These are phyloP conservation scores for Parachaetomium inaequale DNA, from an alignment of 495 filamentous ascomycete species.

Conservation along the genomic window DNA sequence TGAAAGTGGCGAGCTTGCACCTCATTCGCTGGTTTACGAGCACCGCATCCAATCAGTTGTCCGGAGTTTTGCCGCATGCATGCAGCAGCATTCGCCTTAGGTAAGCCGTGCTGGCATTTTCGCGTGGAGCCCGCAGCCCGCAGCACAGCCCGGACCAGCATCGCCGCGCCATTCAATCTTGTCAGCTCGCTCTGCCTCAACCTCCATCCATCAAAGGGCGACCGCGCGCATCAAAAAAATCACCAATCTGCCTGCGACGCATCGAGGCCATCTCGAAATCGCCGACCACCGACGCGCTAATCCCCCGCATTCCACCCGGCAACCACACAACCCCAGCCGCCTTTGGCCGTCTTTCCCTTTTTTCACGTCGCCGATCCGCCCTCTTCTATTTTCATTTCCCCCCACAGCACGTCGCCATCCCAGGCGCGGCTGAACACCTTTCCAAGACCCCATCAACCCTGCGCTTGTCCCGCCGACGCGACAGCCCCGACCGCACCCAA, in stretches of 20 bases:
- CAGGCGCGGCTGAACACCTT: conserved; percentile 25
- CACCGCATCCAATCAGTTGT: not conserved
- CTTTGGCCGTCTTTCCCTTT: conserved; percentile 31
- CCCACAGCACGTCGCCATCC: conserved; percentile 21
- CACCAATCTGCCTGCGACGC: conserved; percentile 49
- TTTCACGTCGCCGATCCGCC: conserved; percentile 31
- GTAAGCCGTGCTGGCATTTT: conserved; percentile 30
- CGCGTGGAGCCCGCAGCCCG: conserved; percentile 21
- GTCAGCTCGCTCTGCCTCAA: conserved; percentile 46
- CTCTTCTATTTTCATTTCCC: conserved; percentile 24
- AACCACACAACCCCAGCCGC: conserved; percentile 26
- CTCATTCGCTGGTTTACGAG: not conserved
- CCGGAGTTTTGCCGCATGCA: conserved; percentile 18
- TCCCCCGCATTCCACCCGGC: conserved; percentile 31
- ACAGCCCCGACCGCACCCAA: conserved; percentile 22
- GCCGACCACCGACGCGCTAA: conserved; percentile 43
- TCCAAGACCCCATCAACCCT: conserved; percentile 20
- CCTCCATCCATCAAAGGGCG: conserved; percentile 52
- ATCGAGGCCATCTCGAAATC: conserved; percentile 49
- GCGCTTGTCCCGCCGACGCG: conserved; percentile 30
- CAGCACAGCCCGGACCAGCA: conserved; percentile 37
- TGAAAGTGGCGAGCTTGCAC: not conserved
- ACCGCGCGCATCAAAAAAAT: conserved; percentile 53
- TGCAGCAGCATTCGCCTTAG: conserved; percentile 20
- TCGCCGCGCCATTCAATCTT: conserved; percentile 43